A percentile compares a stretch with the other conserved stretches of the same genome.
phyloP scores from a whole-genome alignment of 2,329 filamentous ascomycete species.

The Colletotrichum tabaci region DNA sequence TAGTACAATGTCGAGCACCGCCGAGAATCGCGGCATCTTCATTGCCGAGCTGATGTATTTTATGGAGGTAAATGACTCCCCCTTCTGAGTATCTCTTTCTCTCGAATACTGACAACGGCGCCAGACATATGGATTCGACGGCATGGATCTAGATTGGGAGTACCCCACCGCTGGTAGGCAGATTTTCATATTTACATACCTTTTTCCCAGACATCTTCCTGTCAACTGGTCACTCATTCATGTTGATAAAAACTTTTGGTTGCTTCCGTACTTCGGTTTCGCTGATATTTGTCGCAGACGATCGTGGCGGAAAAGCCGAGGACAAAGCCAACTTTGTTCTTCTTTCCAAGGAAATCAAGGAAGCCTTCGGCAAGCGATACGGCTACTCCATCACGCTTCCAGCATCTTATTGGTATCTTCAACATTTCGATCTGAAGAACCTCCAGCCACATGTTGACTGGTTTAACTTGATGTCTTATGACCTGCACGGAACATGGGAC shows the following conservation, averaged over 20 bases:
- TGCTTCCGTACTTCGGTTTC: background rate
- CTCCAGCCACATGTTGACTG: slow-evolving; percentile 52
- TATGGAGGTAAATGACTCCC: background rate
- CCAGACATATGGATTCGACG: too few relatives aligned
- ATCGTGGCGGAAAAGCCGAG: too few relatives aligned
- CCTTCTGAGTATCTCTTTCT: background rate
- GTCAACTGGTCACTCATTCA: background rate
- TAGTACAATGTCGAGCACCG: slow-evolving; percentile 2
- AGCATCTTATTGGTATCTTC: slow-evolving; percentile 49
- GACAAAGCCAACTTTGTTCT: slow-evolving; percentile 7
- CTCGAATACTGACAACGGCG: too few relatives aligned
- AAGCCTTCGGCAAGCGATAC: slow-evolving; percentile 41
- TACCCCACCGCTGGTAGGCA: too few relatives aligned
- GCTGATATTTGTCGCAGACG: too few relatives aligned
- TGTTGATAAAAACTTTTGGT: too few relatives aligned
- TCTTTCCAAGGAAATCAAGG: background rate
- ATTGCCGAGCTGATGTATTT: slow-evolving; percentile 8
- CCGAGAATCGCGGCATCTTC: slow-evolving; percentile 9
- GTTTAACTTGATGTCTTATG: slow-evolving; percentile 54
- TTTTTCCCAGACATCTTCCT: slow-evolving; percentile 5
- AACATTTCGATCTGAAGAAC: slow-evolving; percentile 45
- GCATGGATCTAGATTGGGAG: too few relatives aligned
- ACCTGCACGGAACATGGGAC: slow-evolving; percentile 50
- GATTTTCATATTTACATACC: background rate
- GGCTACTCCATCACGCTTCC: slow-evolving; percentile 45